Evolutionary conservation across 2,329 filamentous ascomycete species (phyloP).

Genomic region (Colletotrichum aenigma): DNA sequence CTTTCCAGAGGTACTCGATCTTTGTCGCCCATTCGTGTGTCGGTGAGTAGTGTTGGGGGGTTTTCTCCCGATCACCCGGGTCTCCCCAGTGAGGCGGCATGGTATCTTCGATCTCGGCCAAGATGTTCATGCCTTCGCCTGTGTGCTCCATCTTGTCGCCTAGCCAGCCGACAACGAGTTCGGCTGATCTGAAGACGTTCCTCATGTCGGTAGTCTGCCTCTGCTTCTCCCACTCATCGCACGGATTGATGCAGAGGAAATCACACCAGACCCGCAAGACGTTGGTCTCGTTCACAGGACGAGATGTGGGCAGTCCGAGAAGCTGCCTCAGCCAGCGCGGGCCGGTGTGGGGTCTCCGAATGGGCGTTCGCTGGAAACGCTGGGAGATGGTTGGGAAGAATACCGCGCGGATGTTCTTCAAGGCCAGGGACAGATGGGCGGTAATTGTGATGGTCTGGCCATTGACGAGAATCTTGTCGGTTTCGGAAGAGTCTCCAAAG

Average conservation of each 20-base stretch:
- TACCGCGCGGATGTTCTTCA: conserved; percentile 35
- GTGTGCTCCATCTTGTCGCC: conserved; percentile 32
- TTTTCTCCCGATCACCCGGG: conserved; percentile 32
- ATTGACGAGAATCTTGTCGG: conserved; percentile 33
- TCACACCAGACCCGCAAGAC: conserved; percentile 34
- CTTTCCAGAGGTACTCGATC: conserved; percentile 29
- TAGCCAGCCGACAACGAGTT: conserved; percentile 37
- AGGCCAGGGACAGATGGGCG: conserved; percentile 30
- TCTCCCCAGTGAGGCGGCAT: conserved; percentile 36
- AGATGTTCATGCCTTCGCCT: conserved; percentile 26
- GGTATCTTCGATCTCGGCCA: conserved; percentile 30
- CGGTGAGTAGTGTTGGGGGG: conserved; percentile 38
- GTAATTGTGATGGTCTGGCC: conserved; percentile 30
- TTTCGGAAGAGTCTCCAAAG: conserved; percentile 29
- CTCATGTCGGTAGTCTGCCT: conserved; percentile 31
- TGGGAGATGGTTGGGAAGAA: conserved; percentile 30
- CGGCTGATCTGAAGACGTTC: conserved; percentile 31
- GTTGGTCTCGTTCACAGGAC: neutral
- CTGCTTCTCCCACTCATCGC: conserved; percentile 30
- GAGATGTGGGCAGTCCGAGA: conserved; percentile 19
- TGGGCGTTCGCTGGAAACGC: conserved; percentile 21
- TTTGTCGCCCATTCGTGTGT: conserved; percentile 31
- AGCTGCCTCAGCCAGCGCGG: conserved; percentile 23
- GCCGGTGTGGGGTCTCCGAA: conserved; percentile 18
- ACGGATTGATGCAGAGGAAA: conserved; percentile 31